phyloP scores from a whole-genome alignment of 208 protist species.

The Jaenimonas drosophilae region DNA sequence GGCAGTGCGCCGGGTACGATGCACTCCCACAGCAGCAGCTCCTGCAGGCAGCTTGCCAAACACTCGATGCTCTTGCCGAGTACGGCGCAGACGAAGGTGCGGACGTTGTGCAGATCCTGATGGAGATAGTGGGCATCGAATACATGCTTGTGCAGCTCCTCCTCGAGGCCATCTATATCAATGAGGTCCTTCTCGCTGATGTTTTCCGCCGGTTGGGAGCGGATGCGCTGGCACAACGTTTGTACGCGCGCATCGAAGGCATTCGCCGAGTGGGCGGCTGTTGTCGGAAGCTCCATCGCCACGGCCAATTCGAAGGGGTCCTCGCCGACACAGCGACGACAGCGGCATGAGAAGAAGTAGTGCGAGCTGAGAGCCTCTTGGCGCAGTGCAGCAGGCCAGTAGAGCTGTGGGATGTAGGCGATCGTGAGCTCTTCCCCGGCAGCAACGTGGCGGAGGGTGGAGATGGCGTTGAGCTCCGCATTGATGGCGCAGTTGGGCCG shows the following conservation, averaged over 20 bases:
- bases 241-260: no score
- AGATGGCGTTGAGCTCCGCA: constrained; percentile 19
- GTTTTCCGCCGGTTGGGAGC: constrained; percentile 19
- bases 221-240: constrained; percentile 28
- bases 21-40: constrained; percentile 78
- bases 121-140: constrained; percentile 78
- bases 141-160: constrained; percentile 27
- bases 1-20: constrained; percentile 68
- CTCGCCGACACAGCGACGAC: constrained; percentile 33
- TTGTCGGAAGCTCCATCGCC: constrained; percentile 17
- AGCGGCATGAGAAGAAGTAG: constrained; percentile 78
- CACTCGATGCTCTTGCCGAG: constrained; percentile 24
- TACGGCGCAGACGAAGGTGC: constrained; percentile 78
- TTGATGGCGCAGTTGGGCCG: constrained; percentile 73
- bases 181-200: constrained; percentile 21
- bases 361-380: constrained; percentile 33
- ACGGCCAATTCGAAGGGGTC: constrained; percentile 54
- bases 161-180: constrained; percentile 24
- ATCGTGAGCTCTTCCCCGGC: constrained; percentile 71
- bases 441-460: constrained; percentile 43
- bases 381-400: constrained; percentile 65
- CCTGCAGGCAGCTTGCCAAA: constrained; percentile 40
- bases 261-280: constrained; percentile 10
- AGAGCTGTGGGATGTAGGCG: constrained; percentile 80
- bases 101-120: constrained; percentile 74